A percentile compares a stretch with the other conserved stretches of the same genome.
Evolutionary conservation across 2,329 filamentous ascomycete species (phyloP).

Genomic region (Shiraia bambusicola): DNA sequence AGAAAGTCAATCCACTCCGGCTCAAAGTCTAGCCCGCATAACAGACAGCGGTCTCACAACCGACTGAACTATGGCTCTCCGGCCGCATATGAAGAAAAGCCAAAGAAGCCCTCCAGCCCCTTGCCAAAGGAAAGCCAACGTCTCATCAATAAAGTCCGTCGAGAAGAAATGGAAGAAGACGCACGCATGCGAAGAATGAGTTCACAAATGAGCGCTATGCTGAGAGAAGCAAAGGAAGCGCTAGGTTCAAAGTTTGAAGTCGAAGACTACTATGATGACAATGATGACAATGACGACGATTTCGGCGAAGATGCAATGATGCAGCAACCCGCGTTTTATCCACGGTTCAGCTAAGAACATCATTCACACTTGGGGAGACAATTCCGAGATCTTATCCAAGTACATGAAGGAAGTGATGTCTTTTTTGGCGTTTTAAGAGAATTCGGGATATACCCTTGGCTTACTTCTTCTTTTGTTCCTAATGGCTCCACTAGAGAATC

Average conservation of each 20-base stretch:
- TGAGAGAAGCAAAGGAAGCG: conserved; percentile 83
- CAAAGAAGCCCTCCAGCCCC: conserved; percentile 27
- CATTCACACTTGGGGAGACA: not conserved
- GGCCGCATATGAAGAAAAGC: conserved; percentile 20
- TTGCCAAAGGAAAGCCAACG: conserved; percentile 67
- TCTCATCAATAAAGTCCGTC: conserved; percentile 69
- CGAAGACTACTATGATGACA: conserved; percentile 35
- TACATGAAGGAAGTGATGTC: not conserved
- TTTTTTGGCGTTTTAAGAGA: conserved; percentile 1
- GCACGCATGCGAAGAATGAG: conserved; percentile 79
- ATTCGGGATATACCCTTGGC: conserved; percentile 3
- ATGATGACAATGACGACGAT: conserved; percentile 16
- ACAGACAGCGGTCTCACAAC: conserved; percentile 27
- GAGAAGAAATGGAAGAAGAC: conserved; percentile 77
- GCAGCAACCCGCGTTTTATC: conserved; percentile 3
- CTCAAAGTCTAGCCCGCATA: conserved; percentile 13
- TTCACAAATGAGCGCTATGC: conserved; percentile 78
- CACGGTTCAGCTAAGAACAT: conserved; percentile 1
- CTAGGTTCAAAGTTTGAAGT: conserved; percentile 58
- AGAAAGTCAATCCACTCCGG: conserved; percentile 22
- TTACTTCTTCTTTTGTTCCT: not conserved
- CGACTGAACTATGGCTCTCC: conserved; percentile 39
- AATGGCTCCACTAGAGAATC: no score
- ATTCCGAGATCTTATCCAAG: not conserved
- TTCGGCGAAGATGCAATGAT: conserved; percentile 3